Evolutionary conservation across 106 monocot species (phyloP).

Genomic region (Apostasia shenzhenica): DNA sequence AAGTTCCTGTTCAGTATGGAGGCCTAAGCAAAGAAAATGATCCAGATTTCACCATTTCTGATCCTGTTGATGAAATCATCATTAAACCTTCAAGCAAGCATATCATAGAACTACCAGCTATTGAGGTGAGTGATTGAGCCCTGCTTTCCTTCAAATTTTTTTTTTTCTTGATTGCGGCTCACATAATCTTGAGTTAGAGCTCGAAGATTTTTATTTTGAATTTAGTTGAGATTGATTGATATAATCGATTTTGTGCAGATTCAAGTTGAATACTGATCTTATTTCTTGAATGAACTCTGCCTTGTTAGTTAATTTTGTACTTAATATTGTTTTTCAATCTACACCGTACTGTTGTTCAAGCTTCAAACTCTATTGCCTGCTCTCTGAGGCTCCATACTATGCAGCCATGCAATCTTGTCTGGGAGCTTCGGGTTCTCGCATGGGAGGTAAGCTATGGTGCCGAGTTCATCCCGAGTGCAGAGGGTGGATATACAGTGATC

Average conservation of each 20-base stretch:
- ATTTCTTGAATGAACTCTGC: too few relatives aligned
- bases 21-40: conserved; percentile 30
- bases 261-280: too few relatives aligned
- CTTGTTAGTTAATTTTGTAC: too few relatives aligned
- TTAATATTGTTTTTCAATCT: too few relatives aligned
- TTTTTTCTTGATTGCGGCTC: too few relatives aligned
- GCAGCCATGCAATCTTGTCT: conserved; percentile 25
- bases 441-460: conserved; percentile 44
- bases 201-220: too few relatives aligned
- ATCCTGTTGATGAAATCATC: conserved; percentile 35
- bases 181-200: too few relatives aligned
- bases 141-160: neutral
- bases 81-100: conserved; percentile 50
- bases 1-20: conserved; percentile 25
- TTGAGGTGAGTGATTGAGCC: conserved; percentile 25
- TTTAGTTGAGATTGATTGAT: neutral
- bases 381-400: neutral
- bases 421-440: conserved; percentile 42
- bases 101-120: conserved; percentile 32
- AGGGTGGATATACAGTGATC: conserved; percentile 52
- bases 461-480: conserved; percentile 39
- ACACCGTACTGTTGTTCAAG: too few relatives aligned
- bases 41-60: conserved; percentile 38
- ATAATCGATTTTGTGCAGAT: neutral
- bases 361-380: too few relatives aligned